Evolutionary conservation across 352 stramenopile genomes (phyloP).

Genomic region (Globisporangium nagaii): DNA sequence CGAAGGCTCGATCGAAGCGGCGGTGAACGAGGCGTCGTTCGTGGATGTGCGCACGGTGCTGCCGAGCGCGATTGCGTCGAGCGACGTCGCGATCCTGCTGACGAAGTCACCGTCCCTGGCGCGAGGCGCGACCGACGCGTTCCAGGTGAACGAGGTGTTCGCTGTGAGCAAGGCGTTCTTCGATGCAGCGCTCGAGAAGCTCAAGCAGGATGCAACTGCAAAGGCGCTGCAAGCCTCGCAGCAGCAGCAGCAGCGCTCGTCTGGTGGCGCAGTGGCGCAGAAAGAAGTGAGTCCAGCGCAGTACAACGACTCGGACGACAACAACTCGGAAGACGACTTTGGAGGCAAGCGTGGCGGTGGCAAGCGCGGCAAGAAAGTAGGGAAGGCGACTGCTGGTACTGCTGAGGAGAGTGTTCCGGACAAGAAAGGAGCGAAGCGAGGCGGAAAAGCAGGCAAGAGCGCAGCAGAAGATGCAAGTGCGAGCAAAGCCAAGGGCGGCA

Average conservation of each 20-base stretch:
- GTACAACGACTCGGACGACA: constrained; percentile 22
- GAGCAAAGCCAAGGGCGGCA: constrained; percentile 33
- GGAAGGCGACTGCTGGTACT: constrained; percentile 14
- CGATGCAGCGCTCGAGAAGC: constrained; percentile 30
- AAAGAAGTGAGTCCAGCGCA: constrained; percentile 10
- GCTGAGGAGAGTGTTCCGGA: constrained; percentile 13
- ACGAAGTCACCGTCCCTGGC: constrained; percentile 32
- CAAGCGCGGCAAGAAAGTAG: constrained; percentile 25
- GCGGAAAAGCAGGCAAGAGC: constrained; percentile 27
- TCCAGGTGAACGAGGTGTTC: constrained; percentile 54
- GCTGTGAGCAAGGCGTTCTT: constrained; percentile 61
- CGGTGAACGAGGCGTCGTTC: constrained; percentile 56
- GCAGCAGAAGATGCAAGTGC: constrained; percentile 14
- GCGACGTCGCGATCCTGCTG: constrained; percentile 46
- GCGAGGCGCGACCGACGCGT: constrained; percentile 24
- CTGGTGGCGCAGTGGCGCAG: background rate
- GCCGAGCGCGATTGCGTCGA: constrained; percentile 43
- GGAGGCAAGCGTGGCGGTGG: constrained; percentile 27
- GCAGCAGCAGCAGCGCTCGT: constrained; percentile 22
- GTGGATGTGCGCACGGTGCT: constrained; percentile 57
- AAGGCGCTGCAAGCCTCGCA: constrained; percentile 35
- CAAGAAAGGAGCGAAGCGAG: constrained; percentile 43
- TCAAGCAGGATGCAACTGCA: constrained; percentile 37
- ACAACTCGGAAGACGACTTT: constrained; percentile 33
- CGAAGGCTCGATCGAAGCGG: constrained; percentile 65